Percentiles rank a stretch among this genome's conserved stretches.
Conservation (phyloP, 2,329 filamentous ascomycete genomes). For the Colletotrichum truncatum region DNA sequence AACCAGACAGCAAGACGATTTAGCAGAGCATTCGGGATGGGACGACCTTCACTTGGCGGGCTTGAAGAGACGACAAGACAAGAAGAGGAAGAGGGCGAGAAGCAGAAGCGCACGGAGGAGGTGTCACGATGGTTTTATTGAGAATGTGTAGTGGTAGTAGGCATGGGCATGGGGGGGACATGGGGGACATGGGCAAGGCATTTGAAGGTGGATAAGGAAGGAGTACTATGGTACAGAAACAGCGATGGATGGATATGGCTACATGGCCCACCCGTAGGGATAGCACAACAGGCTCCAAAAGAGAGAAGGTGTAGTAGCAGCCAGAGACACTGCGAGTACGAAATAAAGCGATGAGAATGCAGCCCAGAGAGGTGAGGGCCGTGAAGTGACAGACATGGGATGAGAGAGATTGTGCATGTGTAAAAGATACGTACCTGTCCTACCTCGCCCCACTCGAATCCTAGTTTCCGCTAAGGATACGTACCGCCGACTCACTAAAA, state of each 20-base stretch:
- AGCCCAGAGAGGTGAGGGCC: constrained; percentile 7
- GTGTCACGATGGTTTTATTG: constrained; percentile 31
- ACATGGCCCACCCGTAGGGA: too few species aligned
- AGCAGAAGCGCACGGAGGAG: neutral
- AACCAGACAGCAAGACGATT: constrained; percentile 13
- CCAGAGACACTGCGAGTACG: constrained; percentile 15
- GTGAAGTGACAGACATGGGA: constrained; percentile 27
- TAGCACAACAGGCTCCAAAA: too few species aligned
- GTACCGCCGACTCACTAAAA: constrained; percentile 10
- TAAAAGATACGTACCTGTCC: constrained; percentile 1
- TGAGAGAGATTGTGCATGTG: constrained; percentile 23
- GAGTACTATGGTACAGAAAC: neutral
- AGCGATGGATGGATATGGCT: constrained; percentile 1
- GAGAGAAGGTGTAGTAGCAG: constrained; percentile 2
- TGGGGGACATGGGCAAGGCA: neutral
- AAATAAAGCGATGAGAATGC: constrained; percentile 7
- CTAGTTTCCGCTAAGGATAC: neutral
- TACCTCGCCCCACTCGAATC: neutral
- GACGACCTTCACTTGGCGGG: constrained; percentile 24
- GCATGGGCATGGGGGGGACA: constrained; percentile 8
- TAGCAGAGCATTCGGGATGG: constrained; percentile 16
- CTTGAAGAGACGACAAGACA: constrained; percentile 17
- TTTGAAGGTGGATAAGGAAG: neutral
- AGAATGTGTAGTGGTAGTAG: neutral
- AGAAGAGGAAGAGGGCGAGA: neutral